phyloP scores from a whole-genome alignment of 1,284 basidiomycete species.

The Trichosporon asahii region DNA sequence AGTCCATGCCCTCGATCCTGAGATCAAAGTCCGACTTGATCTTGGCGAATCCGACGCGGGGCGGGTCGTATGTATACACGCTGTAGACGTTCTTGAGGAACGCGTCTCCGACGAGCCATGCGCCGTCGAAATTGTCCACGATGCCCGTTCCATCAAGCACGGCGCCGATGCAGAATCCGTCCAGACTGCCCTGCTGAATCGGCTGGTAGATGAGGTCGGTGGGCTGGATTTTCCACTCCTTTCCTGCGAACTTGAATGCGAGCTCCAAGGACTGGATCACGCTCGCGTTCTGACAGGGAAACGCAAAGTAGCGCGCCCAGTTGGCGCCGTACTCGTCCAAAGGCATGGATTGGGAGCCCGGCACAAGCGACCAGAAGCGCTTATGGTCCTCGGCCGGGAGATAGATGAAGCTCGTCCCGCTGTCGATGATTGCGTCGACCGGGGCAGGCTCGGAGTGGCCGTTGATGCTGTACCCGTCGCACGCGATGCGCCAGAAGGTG shows the following conservation, averaged over 20 bases:
- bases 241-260: constrained; percentile 10
- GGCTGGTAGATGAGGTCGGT: constrained; percentile 9
- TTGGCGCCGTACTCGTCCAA: constrained; percentile 1
- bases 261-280: constrained; percentile 10
- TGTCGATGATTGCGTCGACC: constrained; percentile 6
- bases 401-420: constrained; percentile 10
- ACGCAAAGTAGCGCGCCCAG: constrained; percentile 15
- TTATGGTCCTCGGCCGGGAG: neutral
- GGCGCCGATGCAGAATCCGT: neutral
- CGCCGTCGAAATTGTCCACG: constrained; percentile 11
- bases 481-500: constrained; percentile 10
- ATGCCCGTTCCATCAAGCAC: neutral
- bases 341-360: neutral
- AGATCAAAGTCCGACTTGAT: neutral
- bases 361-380: constrained; percentile 3
- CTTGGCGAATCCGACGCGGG: constrained; percentile 53
- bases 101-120: constrained; percentile 87
- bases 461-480: constrained; percentile 16
- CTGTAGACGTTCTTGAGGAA: constrained; percentile 71
- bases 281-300: constrained; percentile 21
- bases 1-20: neutral
- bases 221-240: constrained; percentile 9
- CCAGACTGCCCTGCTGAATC: neutral
- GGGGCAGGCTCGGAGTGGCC: neutral
- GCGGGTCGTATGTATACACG: constrained; percentile 52